Base-by-base conservation (phyloP, 768 basidiomycete species). In the Tephrocybe sp. region DNA sequence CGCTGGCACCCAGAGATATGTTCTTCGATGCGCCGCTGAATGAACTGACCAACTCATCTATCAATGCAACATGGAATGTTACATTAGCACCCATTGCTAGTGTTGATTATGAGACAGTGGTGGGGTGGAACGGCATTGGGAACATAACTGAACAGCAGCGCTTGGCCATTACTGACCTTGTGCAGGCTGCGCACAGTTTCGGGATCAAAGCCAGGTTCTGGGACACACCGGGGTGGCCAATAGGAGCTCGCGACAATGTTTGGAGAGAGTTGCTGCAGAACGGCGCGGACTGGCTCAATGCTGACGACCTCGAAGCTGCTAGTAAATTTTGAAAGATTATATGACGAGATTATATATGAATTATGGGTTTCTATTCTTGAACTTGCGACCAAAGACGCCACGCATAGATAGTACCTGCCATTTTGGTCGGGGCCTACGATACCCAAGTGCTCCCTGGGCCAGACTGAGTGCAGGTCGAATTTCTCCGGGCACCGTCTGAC, bases 401-500 rank as follows among this genome's bases (percentile, higher is more conserved):
- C 60, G 59, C 62, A 69, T 58, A 30, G 57, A 62, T 39, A 70
- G 49, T 31, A 57, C 57, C 51, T 27, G 62, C 26, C 54, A 54
- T 53, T 54, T 57, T 9, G 62, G 62, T 28, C 53, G 47, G 11
- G 65, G 52, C 9, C 56, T 53, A 16, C 46, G 56, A 36, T 64
- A 66, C 44, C 73, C 72, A 36, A 83, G 71, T 18, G 71, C 70
- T 38, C 83, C 86, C 57, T 75, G 76, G 25, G 81, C 77, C 8
- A 87, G 62, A 41, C 71, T 70, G 36, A 86, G 65, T 9, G 79
- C 80, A 36, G 79, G 73, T 34, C 77, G 74, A 22, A 71, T 74
- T 40, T 86, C 84, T 32, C 83, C 84, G 0, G 80, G 79, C 15
- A 74, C 67, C 18, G 76, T 76, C 52, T 82, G 76, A 26, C 86